Conservation (phyloP, 192 early-diverging fungal genomes). For the Geosiphon pyriformis region DNA sequence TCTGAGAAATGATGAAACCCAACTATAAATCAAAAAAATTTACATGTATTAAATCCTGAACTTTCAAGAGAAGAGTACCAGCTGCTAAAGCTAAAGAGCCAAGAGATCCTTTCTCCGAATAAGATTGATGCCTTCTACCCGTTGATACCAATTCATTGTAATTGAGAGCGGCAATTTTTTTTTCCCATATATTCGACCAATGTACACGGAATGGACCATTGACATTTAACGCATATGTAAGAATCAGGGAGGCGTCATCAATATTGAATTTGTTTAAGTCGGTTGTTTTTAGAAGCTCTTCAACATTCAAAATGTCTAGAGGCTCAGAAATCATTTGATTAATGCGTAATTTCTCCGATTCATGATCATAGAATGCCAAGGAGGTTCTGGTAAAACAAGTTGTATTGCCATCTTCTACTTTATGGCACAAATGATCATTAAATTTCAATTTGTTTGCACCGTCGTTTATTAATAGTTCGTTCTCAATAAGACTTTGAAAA, state of each 20-base stretch:
- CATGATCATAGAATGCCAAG: slow-evolving; percentile 21
- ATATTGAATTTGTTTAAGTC: slow-evolving; percentile 18
- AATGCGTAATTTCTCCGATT: slow-evolving; percentile 18
- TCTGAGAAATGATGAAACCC: not conserved
- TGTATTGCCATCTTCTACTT: not conserved
- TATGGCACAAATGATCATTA: slow-evolving; percentile 39
- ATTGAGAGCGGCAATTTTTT: slow-evolving; percentile 44
- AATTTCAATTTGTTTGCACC: slow-evolving; percentile 25
- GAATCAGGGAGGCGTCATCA: slow-evolving; percentile 28
- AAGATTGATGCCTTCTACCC: slow-evolving; percentile 29
- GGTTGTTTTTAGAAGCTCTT: slow-evolving; percentile 28
- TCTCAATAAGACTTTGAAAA: slow-evolving; percentile 34
- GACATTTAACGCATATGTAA: slow-evolving; percentile 53
- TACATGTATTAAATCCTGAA: slow-evolving; percentile 60
- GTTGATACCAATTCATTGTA: slow-evolving; percentile 25
- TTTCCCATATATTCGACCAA: slow-evolving; percentile 45
- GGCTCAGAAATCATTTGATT: slow-evolving; percentile 35
- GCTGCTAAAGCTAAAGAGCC: slow-evolving; percentile 48
- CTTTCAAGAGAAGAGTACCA: slow-evolving; percentile 52
- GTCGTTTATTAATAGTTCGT: slow-evolving; percentile 32
- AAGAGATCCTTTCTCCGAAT: slow-evolving; percentile 44
- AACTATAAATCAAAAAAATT: not conserved
- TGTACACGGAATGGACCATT: slow-evolving; percentile 36
- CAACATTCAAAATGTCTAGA: slow-evolving; percentile 30
- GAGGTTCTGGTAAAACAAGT: slow-evolving; percentile 23